Conservation (phyloP, 169 alveolate species). For the Plasmodium fragile region DNA sequence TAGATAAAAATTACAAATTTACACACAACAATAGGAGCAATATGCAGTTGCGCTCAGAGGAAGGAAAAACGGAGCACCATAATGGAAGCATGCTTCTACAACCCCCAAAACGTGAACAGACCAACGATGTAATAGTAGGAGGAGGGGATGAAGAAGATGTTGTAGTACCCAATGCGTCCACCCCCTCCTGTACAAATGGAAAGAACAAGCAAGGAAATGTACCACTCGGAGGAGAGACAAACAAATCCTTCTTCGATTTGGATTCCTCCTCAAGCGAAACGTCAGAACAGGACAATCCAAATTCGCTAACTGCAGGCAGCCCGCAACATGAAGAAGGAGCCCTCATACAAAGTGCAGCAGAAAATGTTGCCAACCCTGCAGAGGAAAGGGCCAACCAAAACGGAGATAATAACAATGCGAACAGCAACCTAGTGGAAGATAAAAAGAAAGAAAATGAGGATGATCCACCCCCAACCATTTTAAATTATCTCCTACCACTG, state of each 20-base stretch:
- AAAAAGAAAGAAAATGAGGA: constrained; percentile 63
- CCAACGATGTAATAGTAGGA: too few species aligned
- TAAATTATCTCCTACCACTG: constrained; percentile 57
- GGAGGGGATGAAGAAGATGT: neutral
- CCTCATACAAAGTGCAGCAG: neutral
- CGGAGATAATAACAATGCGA: neutral
- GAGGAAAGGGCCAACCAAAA: neutral
- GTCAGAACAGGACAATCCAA: neutral
- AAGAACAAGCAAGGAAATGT: neutral
- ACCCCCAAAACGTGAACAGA: neutral
- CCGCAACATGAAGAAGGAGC: neutral
- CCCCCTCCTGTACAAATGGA: neutral
- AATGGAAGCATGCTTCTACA: neutral
- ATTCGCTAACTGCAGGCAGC: neutral
- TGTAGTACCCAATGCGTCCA: neutral
- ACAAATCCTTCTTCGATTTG: constrained; percentile 4
- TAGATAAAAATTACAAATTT: constrained; percentile 54
- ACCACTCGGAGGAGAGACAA: neutral
- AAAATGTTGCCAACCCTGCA: neutral
- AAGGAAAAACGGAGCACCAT: neutral
- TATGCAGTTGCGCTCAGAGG: neutral
- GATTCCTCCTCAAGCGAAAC: constrained; percentile 21
- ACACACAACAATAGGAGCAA: constrained; percentile 6
- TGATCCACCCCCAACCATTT: constrained; percentile 72
- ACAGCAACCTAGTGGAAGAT: constrained; percentile 12